These are phyloP conservation scores for Blastobotrys persicus DNA, from an alignment of 1,139 yeast species.

Conservation along the genomic window DNA sequence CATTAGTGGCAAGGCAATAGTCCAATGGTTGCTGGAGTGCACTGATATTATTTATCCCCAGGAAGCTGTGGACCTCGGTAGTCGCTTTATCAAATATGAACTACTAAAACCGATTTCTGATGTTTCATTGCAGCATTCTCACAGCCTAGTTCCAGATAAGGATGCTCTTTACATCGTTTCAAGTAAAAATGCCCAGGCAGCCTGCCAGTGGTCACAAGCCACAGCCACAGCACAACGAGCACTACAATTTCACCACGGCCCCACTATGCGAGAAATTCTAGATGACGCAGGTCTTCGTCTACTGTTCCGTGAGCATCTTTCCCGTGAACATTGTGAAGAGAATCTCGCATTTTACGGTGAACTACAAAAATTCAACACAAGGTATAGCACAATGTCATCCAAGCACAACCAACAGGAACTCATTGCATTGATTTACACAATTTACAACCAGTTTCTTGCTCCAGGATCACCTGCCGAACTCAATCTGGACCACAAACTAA, in stretches of 20 bases:
- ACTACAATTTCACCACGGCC: slow-evolving; percentile 2
- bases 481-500: slow-evolving; percentile 62
- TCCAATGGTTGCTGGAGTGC: slow-evolving; percentile 90
- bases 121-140: not conserved
- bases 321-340: slow-evolving; percentile 66
- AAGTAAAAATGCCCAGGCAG: not conserved
- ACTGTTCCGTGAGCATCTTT: slow-evolving; percentile 63
- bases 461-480: slow-evolving; percentile 67
- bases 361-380: slow-evolving; percentile 44
- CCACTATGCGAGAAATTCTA: slow-evolving; percentile 49
- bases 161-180: slow-evolving; percentile 8
- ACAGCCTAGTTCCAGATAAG: not conserved
- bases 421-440: slow-evolving; percentile 51
- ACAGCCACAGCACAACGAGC: not conserved
- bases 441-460: slow-evolving; percentile 67
- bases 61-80: slow-evolving; percentile 64
- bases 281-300: slow-evolving; percentile 77
- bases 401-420: slow-evolving; percentile 14
- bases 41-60: slow-evolving; percentile 59
- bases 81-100: slow-evolving; percentile 51
- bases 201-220: not conserved
- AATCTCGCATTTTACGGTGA: slow-evolving; percentile 70
- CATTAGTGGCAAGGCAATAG: slow-evolving; percentile 71
- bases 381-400: not conserved
- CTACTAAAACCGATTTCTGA: slow-evolving; percentile 41